Evolutionary conservation across 345 rosid species (phyloP).

Genomic region (Turritis glabra): DNA sequence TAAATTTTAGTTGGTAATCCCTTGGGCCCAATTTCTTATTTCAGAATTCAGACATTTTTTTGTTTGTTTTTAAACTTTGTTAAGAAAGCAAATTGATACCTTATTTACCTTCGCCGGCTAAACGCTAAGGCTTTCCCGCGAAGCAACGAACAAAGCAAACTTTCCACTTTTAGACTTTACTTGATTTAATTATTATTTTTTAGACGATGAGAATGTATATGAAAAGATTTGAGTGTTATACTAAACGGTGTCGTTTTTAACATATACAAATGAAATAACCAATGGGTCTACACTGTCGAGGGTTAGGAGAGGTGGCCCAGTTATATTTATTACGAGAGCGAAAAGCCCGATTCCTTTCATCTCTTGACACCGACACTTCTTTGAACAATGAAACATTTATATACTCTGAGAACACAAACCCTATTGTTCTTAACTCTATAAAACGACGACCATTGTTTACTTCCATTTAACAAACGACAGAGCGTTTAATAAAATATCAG

Average conservation of each 20-base stretch:
- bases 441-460: background rate
- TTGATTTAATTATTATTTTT: background rate
- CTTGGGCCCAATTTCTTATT: constrained; percentile 5
- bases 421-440: background rate
- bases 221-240: background rate
- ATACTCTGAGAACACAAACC: background rate
- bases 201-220: background rate
- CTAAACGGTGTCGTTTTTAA: background rate
- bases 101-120: background rate
- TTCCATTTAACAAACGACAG: background rate
- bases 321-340: constrained; percentile 9
- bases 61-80: too few relatives aligned
- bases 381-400: background rate
- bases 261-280: background rate
- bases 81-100: constrained; percentile 14
- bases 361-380: constrained; percentile 29
- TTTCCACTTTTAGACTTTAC: constrained; percentile 7
- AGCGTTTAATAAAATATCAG: constrained; percentile 9
- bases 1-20: background rate
- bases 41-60: background rate
- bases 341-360: constrained; percentile 29
- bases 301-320: constrained; percentile 22
- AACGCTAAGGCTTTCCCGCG: background rate
- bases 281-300: constrained; percentile 24
- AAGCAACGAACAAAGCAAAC: constrained; percentile 39